A percentile compares a stretch with the other conserved stretches of the same genome.
phyloP scores from a whole-genome alignment of 2,329 filamentous ascomycete species.

The Purpureocillium lavendulum region DNA sequence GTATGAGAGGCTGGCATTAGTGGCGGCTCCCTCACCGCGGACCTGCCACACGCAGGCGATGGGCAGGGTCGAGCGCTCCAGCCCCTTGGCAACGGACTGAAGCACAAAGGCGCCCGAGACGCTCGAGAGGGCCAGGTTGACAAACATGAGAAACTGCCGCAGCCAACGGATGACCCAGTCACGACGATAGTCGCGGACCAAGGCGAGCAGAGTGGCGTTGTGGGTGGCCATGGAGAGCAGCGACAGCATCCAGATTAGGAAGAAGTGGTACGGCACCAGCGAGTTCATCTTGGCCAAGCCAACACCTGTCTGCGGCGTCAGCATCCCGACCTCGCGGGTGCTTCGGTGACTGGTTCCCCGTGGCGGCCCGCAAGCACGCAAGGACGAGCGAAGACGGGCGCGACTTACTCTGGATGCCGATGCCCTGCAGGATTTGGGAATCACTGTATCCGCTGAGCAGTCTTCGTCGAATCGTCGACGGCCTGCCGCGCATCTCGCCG shows the following conservation, averaged over 20 bases:
- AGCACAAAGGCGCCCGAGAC: constrained; percentile 49
- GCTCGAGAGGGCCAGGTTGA: constrained; percentile 51
- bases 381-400: not conserved
- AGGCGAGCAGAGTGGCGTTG: constrained; percentile 54
- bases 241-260: constrained; percentile 61
- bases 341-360: too few relatives aligned
- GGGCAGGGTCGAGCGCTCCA: constrained; percentile 44
- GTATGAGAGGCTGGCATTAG: constrained; percentile 38
- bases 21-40: constrained; percentile 22
- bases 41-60: constrained; percentile 53
- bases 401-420: constrained; percentile 49
- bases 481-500: constrained; percentile 38
- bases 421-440: constrained; percentile 61
- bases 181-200: constrained; percentile 56
- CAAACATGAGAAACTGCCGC: constrained; percentile 56
- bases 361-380: too few relatives aligned
- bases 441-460: constrained; percentile 58
- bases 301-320: constrained; percentile 22
- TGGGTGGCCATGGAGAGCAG: constrained; percentile 58
- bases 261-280: constrained; percentile 61
- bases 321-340: too few relatives aligned
- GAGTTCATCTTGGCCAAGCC: constrained; percentile 50
- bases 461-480: constrained; percentile 50
- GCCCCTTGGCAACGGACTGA: constrained; percentile 40
- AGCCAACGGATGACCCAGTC: constrained; percentile 62